phyloP scores from a whole-genome alignment of 306 rosid genomes.

The Inga oerstediana region DNA sequence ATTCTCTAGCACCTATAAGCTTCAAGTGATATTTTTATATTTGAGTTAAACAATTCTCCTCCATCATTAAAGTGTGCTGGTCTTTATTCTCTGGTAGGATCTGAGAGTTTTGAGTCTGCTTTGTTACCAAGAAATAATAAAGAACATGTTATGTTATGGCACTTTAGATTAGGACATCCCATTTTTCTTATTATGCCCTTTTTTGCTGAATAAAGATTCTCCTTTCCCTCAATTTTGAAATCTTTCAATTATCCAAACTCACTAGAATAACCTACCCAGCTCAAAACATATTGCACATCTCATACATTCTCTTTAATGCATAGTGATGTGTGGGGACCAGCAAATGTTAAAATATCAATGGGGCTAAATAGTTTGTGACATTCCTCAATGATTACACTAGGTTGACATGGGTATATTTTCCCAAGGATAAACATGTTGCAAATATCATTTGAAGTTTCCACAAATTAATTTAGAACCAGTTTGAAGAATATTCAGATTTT shows the following conservation, averaged over 20 bases:
- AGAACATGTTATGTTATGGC: too few species aligned
- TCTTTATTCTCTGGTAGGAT: neutral
- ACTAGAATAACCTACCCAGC: neutral
- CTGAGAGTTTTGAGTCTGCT: neutral
- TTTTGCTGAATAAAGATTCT: too few species aligned
- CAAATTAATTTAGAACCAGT: neutral
- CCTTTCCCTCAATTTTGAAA: neutral
- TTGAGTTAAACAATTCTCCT: too few species aligned
- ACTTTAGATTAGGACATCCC: neutral
- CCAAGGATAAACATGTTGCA: neutral
- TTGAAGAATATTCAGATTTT: neutral
- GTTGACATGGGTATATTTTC: neutral
- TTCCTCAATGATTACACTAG: neutral
- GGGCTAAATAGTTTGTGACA: neutral
- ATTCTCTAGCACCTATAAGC: too few species aligned
- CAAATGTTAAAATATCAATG: neutral
- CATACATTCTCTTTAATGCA: neutral
- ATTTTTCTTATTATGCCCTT: neutral
- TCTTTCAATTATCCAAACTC: neutral
- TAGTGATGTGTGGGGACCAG: neutral
- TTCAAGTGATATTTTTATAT: too few species aligned
- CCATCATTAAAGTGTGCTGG: neutral
- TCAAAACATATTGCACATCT: neutral
- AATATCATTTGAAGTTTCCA: neutral
- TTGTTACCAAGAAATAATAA: neutral